These are phyloP conservation scores for Globisporangium alternatum DNA, from an alignment of 352 stramenopile species.

Conservation along the genomic window DNA sequence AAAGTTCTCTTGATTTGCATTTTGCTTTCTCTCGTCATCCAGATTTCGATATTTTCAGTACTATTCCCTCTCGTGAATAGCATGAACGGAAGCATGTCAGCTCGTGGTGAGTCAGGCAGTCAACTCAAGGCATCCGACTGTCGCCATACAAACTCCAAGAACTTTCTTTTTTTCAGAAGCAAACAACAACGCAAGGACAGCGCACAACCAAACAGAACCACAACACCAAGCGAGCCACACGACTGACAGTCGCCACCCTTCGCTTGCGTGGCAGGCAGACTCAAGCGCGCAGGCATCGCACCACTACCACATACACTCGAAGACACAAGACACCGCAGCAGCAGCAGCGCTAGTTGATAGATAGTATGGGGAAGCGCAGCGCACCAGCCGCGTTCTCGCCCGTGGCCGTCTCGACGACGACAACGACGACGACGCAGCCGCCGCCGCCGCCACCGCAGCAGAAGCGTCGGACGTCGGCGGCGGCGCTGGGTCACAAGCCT, in stretches of 20 bases:
- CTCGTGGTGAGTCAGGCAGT: neutral
- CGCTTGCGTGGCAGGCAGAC: neutral
- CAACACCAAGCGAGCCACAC: neutral
- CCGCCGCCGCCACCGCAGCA: neutral
- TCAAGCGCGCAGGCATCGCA: neutral
- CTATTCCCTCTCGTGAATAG: neutral
- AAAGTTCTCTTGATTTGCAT: conserved; percentile 7
- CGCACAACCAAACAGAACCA: neutral
- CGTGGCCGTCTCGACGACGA: neutral
- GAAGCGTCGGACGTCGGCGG: neutral
- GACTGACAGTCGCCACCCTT: neutral
- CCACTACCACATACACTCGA: neutral
- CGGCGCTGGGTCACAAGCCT: neutral
- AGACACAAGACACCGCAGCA: neutral
- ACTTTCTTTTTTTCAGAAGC: neutral
- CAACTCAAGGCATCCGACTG: neutral
- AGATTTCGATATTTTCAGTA: neutral
- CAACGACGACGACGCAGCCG: neutral
- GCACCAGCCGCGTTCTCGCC: neutral
- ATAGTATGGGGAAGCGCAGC: conserved; percentile 6
- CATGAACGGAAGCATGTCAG: neutral
- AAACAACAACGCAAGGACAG: neutral
- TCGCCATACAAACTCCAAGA: conserved; percentile 7
- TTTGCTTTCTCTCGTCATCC: neutral
- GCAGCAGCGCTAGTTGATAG: neutral